Evolutionary conservation across 306 rosid species (phyloP), one percentile per base, ranked within the genome.

Genomic region (Corylus americana): DNA sequence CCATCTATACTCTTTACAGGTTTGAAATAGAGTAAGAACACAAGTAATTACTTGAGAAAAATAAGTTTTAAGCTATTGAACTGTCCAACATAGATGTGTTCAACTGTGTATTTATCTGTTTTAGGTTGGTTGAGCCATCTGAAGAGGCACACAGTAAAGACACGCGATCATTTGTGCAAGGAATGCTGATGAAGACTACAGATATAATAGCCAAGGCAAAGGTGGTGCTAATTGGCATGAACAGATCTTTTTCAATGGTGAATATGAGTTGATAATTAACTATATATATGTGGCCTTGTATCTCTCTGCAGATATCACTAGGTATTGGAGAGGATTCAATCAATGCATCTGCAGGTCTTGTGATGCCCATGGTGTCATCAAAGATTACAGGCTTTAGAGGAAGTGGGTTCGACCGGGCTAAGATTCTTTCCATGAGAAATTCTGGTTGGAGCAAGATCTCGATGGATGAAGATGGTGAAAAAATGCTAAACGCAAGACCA

Each of bases 351-450:
- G 92, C 98, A 53, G 91, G 91, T 73, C 86, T 95, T 69, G 98
- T 89, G 88, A 95, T 95, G 99, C 99, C 99, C 11, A 95, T 95
- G 98, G 88, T 93, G 87, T 95, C 99, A 61, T 95, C 99, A 5
- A 95, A 87, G 86, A 86, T 95, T 81, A 95, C 92, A 3, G 99
- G 99, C 70, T 95, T 92, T 80, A 89, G 98, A 87, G 97, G 98
- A 62, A 84, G 71, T 20, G 96, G 89, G 45, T 82, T 91, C 2
- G 97, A 95, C 74, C 86, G 93, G 47, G 76, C 90, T 1, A 88
- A 88, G 90, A 67, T 89, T 20, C 83, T 94, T 78, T 83, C 93
- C 25, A 83, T 86, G 89, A 89, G 87, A 88, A 88, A 85, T 76
- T 79, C 85, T 25, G 92, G 88, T 75, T 91, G 98, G 92, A 83